Base-by-base conservation (phyloP, 768 basidiomycete species). In the Amanita inopinata region DNA sequence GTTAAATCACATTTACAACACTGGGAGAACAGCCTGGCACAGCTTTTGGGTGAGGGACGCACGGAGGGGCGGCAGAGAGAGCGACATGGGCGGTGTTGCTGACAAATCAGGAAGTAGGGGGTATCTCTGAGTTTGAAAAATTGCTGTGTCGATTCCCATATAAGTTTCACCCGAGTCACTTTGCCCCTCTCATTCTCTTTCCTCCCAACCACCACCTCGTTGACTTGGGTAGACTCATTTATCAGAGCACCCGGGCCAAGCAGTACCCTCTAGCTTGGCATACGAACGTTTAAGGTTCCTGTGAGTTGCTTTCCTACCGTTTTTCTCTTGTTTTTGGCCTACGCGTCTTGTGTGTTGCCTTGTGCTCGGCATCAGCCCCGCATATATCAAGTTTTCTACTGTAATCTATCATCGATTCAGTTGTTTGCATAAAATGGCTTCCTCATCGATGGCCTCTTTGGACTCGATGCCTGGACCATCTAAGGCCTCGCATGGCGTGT, bases 61-160 rank as follows among this genome's bases (percentile, higher is more conserved):
- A 28, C 7, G 27, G 27, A n/a, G 27, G n/a, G n/a, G 27, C 7
- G 35, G 34, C 38, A n/a, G 10, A n/a, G 12, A 3, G 27, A n/a
- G 15, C 9, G 17, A 23, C 15, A 19, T 19, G 17, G 33, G 7
- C 12, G 33, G 19, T 7, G n/a, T 6, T 32, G 42, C 42, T 43
- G 22, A 43, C 42, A 17, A 43, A 37, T 34, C 14, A 18, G 27
- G 41, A 20, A 33, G 40, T 17, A 33, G 4, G 28, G 11, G 32
- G 18, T 22, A 18, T 27, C 14, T 31, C 42, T 34, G 42, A 43
- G 42, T 43, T 43, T 43, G 33, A 36, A 43, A 43, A 36, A 36
- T 12, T 24, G 42, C 42, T 43, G 42, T 43, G 33, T n/a, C 12
- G 12, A 1, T 18, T 35, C 33, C 24, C 36, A 35, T 33, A 33